Evolutionary conservation across 805 yeast species (phyloP).

Genomic region (Zygoascus bituminiphila): DNA sequence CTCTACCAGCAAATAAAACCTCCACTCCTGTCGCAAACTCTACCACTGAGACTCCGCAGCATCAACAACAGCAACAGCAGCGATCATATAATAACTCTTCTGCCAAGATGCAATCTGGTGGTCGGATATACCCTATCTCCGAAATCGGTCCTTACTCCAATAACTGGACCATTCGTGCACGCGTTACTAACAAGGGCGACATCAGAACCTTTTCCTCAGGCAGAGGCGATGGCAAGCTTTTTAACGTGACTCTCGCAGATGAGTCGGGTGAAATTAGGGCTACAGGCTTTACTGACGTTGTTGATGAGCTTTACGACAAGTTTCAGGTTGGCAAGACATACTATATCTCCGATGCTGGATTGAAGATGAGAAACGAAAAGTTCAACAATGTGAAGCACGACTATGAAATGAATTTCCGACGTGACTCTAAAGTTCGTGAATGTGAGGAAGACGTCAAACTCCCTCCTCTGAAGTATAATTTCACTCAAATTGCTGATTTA

Average conservation of each 20-base stretch:
- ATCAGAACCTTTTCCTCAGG: constrained; percentile 81
- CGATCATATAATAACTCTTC: not conserved
- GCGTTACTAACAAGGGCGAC: constrained; percentile 83
- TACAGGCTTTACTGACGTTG: constrained; percentile 84
- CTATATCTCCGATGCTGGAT: constrained; percentile 70
- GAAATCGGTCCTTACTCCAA: constrained; percentile 86
- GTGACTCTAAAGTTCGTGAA: constrained; percentile 67
- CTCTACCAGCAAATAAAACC: not conserved
- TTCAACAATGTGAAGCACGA: constrained; percentile 80
- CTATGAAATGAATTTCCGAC: constrained; percentile 75
- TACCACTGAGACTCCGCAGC: not conserved
- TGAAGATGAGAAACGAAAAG: constrained; percentile 77
- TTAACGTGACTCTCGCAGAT: constrained; percentile 80
- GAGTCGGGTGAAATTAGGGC: constrained; percentile 96
- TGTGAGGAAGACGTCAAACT: constrained; percentile 52
- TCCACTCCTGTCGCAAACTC: not conserved
- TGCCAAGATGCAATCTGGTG: not conserved
- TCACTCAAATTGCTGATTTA: constrained; percentile 59
- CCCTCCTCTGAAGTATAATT: constrained; percentile 72
- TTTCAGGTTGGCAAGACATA: constrained; percentile 87
- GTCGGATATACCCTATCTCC: constrained; percentile 57
- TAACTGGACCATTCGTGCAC: constrained; percentile 86
- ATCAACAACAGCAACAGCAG: not conserved
- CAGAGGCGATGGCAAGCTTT: constrained; percentile 82
- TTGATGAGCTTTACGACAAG: constrained; percentile 65